Evolutionary conservation across 2,329 filamentous ascomycete genomes (phyloP), one percentile per base, ranked within the genome.

Genomic region (Colletotrichum orbiculare): DNA sequence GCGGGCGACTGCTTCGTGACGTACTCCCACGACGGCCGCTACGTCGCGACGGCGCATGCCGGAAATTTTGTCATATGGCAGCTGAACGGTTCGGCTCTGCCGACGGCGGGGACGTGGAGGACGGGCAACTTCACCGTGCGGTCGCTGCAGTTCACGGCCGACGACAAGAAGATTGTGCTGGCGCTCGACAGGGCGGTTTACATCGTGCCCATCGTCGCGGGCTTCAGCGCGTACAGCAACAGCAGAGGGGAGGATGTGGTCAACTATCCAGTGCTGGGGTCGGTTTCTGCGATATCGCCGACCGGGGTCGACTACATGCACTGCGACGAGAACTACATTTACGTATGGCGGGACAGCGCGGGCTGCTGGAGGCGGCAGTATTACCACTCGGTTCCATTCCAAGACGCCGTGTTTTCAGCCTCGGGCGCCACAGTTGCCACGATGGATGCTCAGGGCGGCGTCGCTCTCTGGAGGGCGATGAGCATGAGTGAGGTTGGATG

Each of bases 121-220:
- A 58, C 55, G 11, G 55, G 55, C 9, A 58, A 58, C 25, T 58
- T 58, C n/a, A 50, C 55, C 9, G 55, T 58, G 4, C 33, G 55
- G 25, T 58, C 55, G 7, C 13, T 58, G 46, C 46, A 49, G 7
- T 58, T 58, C 46, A 43, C 55, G 5, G 10, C 45, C 7, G 55
- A 58, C 46, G 55, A 58, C 11, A 43, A 43, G 25, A 49, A 43
- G 8, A 25, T 58, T 38, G 38, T 50, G 12, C 25, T 58, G 15
- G 55, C 55, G 3, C 46, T 58, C 6, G 46, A 58, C 8, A 37
- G 25, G 11, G 37, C 46, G 6, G 46, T 58, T 3, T 39, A 58
- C n/a, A 13, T 58, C 25, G 35, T 58, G 25, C 46, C 55, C 3
- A 25, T 58, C 1, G 4, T 35, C 33, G 13, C 43, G 42, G 4